Evolutionary conservation across 1,284 basidiomycete species (phyloP), one percentile per base, ranked within the genome.

Genomic region (Cutaneotrichosporon sp.): DNA sequence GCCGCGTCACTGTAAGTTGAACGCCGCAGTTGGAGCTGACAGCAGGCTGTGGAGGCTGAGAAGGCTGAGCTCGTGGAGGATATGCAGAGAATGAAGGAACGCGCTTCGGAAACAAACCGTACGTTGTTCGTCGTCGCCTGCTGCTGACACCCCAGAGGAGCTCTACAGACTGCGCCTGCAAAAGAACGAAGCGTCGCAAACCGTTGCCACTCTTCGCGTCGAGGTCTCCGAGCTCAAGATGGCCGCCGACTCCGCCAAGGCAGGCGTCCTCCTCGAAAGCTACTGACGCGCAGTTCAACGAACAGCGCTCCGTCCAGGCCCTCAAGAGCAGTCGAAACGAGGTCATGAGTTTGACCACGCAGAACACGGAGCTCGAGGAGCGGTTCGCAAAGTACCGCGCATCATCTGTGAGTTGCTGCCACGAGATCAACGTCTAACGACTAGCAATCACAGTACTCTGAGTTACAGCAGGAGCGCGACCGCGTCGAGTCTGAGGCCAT

Each of bases 161-260:
- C 64, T 76, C 20, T 73, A 74, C 54, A 71, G 69, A 13, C 66
- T 76, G 18, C 68, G 77, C 11, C 49, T 73, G 1, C 72, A 74
- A 42, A 71, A 71, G 61, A 66, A 68, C 8, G 77, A 77, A 47
- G 66, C 69, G 18, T 75, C 75, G 3, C 71, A 75, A 81, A 91
- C 90, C 80, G 86, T 89, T 13, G 92, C 92, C n/a, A 92, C 90
- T 72, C 87, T 90, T 67, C 88, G 92, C 74, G 84, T 91, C 31
- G 83, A 89, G 71, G 88, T 92, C 53, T 89, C 91, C 7, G 92
- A 93, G 74, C 91, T 93, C 72, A 85, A 90, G 75, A 91, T 94
- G 87, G 83, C 69, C 10, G 71, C 74, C 1, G 71, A 75, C 45
- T 73, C 75, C 11, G 72, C 77, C 29, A 76, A 77, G 65, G 77